Percentiles rank a stretch among this genome's conserved stretches.
Conservation (phyloP, 1,284 basidiomycete genomes). For the Rhodotorula sp. region DNA sequence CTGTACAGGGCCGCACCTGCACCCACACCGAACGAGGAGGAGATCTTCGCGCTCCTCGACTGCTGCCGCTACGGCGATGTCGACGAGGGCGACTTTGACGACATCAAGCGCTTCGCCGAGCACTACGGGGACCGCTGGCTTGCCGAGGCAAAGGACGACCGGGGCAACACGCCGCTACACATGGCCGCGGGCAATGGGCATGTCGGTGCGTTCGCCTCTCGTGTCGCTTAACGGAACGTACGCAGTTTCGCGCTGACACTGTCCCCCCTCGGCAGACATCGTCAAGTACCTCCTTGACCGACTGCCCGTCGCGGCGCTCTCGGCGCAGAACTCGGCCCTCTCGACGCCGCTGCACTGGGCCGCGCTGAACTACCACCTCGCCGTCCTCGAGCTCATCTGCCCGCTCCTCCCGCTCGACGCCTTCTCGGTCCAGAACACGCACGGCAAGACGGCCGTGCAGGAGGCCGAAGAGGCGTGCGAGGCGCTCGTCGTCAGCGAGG, state of each 20-base stretch:
- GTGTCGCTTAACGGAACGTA: neutral
- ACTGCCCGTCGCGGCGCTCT: conserved; percentile 32
- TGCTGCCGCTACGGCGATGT: conserved; percentile 46
- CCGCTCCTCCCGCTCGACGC: conserved; percentile 39
- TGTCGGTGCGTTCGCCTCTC: conserved; percentile 22
- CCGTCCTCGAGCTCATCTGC: conserved; percentile 40
- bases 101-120: conserved; percentile 43
- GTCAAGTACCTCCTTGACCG: conserved; percentile 42
- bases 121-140: conserved; percentile 41
- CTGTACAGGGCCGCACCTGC: neutral
- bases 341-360: conserved; percentile 48
- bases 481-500: conserved; percentile 27
- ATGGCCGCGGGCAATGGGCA: conserved; percentile 48
- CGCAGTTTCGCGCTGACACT: neutral
- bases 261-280: conserved; percentile 30
- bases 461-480: conserved; percentile 45
- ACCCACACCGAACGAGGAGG: conserved; percentile 22
- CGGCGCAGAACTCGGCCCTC: conserved; percentile 35
- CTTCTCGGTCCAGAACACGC: conserved; percentile 39
- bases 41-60: conserved; percentile 45
- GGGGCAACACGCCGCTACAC: conserved; percentile 47
- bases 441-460: conserved; percentile 44
- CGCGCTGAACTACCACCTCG: conserved; percentile 45
- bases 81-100: conserved; percentile 43
- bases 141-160: conserved; percentile 41